These are phyloP conservation scores for Hibiscus tridactylites DNA, from an alignment of 345 rosid genomes.

Conservation along the genomic window DNA sequence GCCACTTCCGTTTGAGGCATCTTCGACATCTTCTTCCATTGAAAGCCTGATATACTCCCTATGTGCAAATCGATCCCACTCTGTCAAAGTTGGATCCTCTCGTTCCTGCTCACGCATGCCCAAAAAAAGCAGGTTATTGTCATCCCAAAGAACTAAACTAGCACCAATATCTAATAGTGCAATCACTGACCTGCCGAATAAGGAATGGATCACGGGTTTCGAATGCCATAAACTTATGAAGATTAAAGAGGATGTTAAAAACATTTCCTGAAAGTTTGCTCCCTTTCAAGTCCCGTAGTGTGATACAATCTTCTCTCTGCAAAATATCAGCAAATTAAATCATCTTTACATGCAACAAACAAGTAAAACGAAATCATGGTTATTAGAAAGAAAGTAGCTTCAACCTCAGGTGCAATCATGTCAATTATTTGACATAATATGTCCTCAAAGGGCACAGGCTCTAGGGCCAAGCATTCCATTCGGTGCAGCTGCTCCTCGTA, in stretches of 20 bases:
- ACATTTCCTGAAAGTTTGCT: constrained; percentile 73
- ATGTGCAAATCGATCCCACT: constrained; percentile 73
- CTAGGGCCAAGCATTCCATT: constrained; percentile 76
- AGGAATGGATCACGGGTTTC: constrained; percentile 78
- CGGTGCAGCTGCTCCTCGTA: constrained; percentile 91
- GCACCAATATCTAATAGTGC: constrained; percentile 2
- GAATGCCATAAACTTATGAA: constrained; percentile 72
- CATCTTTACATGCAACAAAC: background rate
- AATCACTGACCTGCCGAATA: constrained; percentile 52
- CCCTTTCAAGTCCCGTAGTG: constrained; percentile 54
- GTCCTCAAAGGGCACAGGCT: constrained; percentile 72
- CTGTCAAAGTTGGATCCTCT: constrained; percentile 61
- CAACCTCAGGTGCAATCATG: constrained; percentile 88
- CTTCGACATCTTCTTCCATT: constrained; percentile 78
- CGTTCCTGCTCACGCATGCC: constrained; percentile 34
- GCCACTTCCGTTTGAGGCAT: constrained; percentile 63
- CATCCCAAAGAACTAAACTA: background rate
- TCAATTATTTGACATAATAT: constrained; percentile 83
- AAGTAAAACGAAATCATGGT: background rate
- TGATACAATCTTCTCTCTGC: constrained; percentile 67
- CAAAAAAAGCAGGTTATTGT: background rate
- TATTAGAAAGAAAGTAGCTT: constrained; percentile 6
- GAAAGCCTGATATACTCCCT: constrained; percentile 64
- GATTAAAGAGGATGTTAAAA: constrained; percentile 84
- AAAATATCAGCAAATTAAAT: background rate